Percentiles rank a stretch among this genome's conserved stretches.
Conservation (phyloP, 2,329 filamentous ascomycete genomes). For the Lecanicillium sp. region DNA sequence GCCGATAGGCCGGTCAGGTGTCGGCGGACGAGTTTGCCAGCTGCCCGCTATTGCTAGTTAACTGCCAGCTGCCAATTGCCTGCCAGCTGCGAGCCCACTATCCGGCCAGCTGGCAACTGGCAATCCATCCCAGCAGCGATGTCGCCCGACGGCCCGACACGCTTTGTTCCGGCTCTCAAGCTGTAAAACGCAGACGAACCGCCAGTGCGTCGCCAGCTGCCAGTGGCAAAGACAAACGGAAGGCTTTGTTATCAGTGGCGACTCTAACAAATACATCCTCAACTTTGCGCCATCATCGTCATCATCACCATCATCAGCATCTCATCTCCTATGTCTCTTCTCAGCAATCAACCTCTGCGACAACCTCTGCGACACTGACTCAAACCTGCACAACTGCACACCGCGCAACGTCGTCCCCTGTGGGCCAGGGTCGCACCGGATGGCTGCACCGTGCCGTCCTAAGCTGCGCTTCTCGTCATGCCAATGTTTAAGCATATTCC, state of each 20-base stretch:
- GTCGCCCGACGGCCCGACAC: conserved; percentile 10
- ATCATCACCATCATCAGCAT: background rate
- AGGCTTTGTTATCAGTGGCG: too few species aligned
- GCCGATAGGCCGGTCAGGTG: conserved; percentile 11
- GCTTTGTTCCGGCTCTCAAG: background rate
- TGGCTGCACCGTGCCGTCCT: background rate
- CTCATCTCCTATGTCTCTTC: too few species aligned
- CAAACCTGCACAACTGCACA: too few species aligned
- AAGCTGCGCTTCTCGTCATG: background rate
- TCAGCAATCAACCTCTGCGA: background rate
- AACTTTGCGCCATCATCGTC: background rate
- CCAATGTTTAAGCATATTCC: conserved; percentile 3
- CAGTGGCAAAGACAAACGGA: too few species aligned
- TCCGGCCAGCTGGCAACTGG: too few species aligned
- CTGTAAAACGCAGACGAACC: background rate
- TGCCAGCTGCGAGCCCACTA: background rate
- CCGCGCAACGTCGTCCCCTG: too few species aligned
- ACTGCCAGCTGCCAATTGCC: background rate
- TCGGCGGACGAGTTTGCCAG: background rate
- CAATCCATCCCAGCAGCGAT: background rate
- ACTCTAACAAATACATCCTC: too few species aligned
- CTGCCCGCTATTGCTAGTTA: background rate
- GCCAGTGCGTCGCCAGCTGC: background rate
- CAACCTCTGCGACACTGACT: background rate
- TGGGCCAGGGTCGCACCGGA: conserved; percentile 2